phyloP scores from a whole-genome alignment of 1,284 basidiomycete genomes.

The Irpex sp. region DNA sequence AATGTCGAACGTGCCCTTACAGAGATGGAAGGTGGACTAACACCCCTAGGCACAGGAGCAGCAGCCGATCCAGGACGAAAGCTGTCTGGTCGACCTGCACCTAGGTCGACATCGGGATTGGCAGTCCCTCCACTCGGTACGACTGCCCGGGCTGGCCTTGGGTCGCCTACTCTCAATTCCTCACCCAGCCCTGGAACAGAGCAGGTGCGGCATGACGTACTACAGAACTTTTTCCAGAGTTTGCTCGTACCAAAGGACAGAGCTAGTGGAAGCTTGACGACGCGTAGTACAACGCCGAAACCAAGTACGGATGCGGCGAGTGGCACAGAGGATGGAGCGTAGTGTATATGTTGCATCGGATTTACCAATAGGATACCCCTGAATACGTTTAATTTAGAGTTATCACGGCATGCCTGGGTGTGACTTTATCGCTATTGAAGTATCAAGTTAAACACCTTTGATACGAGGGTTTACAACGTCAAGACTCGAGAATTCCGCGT shows the following conservation, averaged over 20 bases:
- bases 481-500: no score
- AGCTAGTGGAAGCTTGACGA: slow-evolving; percentile 15
- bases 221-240: slow-evolving; percentile 86
- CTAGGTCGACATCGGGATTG: slow-evolving; percentile 19
- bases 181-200: slow-evolving; percentile 44
- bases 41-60: slow-evolving; percentile 19
- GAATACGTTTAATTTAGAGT: background rate
- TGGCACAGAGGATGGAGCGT: slow-evolving; percentile 3
- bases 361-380: background rate
- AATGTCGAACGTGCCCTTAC: slow-evolving; percentile 82
- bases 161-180: slow-evolving; percentile 39
- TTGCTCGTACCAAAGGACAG: slow-evolving; percentile 68
- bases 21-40: slow-evolving; percentile 67
- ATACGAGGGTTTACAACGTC: no score
- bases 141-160: slow-evolving; percentile 18
- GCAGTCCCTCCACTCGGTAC: slow-evolving; percentile 16
- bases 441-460: no score
- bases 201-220: slow-evolving; percentile 74
- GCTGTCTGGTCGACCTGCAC: slow-evolving; percentile 18
- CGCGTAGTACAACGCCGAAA: slow-evolving; percentile 1
- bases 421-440: background rate
- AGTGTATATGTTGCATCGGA: background rate
- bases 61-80: slow-evolving; percentile 23
- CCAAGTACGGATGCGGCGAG: background rate
- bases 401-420: background rate